phyloP scores from a whole-genome alignment of 1,284 basidiomycete genomes.

The Melampsora larici-populina region DNA sequence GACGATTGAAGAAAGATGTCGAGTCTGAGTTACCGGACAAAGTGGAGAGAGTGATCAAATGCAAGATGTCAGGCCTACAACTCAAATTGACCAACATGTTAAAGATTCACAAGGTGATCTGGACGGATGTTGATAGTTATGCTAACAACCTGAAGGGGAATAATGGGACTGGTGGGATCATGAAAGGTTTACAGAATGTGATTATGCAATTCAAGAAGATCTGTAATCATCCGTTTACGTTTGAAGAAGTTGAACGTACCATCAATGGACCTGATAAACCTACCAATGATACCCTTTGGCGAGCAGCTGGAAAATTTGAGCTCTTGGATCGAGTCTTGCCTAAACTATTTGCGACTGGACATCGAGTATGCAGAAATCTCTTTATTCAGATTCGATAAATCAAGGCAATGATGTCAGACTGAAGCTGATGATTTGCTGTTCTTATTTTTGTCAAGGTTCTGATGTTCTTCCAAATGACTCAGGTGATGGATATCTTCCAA shows the following conservation, averaged over 20 bases:
- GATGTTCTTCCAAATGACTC: constrained; percentile 55
- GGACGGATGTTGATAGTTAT: constrained; percentile 43
- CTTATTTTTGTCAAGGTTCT: constrained; percentile 45
- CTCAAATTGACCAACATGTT: constrained; percentile 94
- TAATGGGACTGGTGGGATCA: constrained; percentile 48
- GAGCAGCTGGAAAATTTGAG: constrained; percentile 91
- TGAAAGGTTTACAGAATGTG: constrained; percentile 76
- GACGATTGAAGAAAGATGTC: constrained; percentile 97
- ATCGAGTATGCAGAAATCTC: constrained; percentile 64
- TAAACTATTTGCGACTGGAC: constrained; percentile 86
- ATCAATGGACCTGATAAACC: constrained; percentile 72
- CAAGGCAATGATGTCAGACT: constrained; percentile 52
- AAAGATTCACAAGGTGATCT: constrained; percentile 75
- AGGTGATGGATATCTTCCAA: constrained; percentile 99
- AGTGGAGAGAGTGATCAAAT: constrained; percentile 98
- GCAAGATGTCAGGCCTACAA: constrained; percentile 93
- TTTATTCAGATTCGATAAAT: constrained; percentile 47
- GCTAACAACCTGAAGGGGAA: constrained; percentile 12
- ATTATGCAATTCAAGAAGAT: constrained; percentile 99
- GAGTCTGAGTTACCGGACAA: constrained; percentile 97
- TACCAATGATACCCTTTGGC: constrained; percentile 74
- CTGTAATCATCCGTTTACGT: constrained; percentile 77
- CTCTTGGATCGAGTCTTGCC: constrained; percentile 88
- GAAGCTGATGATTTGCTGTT: constrained; percentile 50
- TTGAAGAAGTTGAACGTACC: constrained; percentile 89